Base-by-base conservation (phyloP, 345 rosid species). In the Durio zibethinus region DNA sequence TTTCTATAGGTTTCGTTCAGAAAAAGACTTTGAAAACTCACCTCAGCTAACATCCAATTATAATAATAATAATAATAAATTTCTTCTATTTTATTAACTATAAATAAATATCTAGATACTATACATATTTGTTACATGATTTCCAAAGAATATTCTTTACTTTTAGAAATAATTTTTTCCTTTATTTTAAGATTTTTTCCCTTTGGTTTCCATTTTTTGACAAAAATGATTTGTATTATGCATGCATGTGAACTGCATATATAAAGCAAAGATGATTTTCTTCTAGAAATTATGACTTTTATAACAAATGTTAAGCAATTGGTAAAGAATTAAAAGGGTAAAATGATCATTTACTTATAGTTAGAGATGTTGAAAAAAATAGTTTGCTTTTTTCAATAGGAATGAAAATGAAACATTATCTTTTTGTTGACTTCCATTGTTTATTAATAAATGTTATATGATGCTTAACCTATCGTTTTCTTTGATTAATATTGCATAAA, bases 11-110 rank as follows among this genome's bases (percentile, higher is more conserved):
- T 63, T 31, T 63, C 68, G 7, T 63, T 36, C 23, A 10, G 43
- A 63, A 63, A 63, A 8, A 3, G 74, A 70, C 74, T 14, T 45
- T 70, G 74, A 70, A 70, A 70, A 45, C 38, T 48, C 73, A 10
- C 9, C 31, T 43, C 7, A 43, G 6, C 54, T 40, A 68, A 25
- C 52, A 10, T 66, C 25, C 15, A n/a, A 20, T 40, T 65, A 9
- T 67, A 21, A 2, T 48, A 50, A 57, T 25, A 57, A 25, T 4
- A n/a, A n/a, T n/a, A n/a, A n/a, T n/a, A n/a, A n/a, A n/a, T 23
- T 57, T 57, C 15, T 23, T 57, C 16, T 23, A 1, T 10, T 54
- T 21, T 12, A 54, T 54, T 21, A n/a, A 54, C 60, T 21, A 54
- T 2, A 9, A 57, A 57, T 57, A 21, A 57, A 57, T 57, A 57